Conservation (phyloP, 2,329 filamentous ascomycete genomes). For the Aspergillus fumigatiaffinis region DNA sequence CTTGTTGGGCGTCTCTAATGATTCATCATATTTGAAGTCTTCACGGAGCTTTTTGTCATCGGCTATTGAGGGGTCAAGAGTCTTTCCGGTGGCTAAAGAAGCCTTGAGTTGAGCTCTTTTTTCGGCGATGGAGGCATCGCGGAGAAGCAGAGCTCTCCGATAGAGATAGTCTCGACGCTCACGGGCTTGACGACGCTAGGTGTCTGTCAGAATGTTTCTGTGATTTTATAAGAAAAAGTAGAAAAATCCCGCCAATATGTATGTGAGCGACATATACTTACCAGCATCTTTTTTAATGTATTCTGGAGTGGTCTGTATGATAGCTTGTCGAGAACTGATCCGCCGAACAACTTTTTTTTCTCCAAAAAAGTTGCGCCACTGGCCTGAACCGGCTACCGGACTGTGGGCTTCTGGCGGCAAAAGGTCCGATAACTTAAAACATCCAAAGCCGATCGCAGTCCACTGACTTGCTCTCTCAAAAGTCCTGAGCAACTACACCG, state of each 20-base stretch:
- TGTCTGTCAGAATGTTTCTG: slow-evolving; percentile 11
- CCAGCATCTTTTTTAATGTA: slow-evolving; percentile 28
- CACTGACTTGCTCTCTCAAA: slow-evolving; percentile 4
- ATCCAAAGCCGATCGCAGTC: slow-evolving; percentile 18
- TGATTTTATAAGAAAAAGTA: background rate
- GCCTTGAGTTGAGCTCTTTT: slow-evolving; percentile 83
- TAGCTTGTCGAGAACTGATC: slow-evolving; percentile 5
- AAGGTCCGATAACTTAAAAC: slow-evolving; percentile 16
- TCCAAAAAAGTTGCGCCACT: slow-evolving; percentile 27
- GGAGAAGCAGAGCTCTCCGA: slow-evolving; percentile 77
- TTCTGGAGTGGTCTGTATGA: slow-evolving; percentile 4
- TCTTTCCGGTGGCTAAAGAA: slow-evolving; percentile 84
- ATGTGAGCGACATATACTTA: slow-evolving; percentile 13
- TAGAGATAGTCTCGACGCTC: slow-evolving; percentile 87
- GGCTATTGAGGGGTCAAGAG: slow-evolving; percentile 74
- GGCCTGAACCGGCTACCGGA: slow-evolving; percentile 23
- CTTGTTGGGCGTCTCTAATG: slow-evolving; percentile 54
- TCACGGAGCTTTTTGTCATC: slow-evolving; percentile 79
- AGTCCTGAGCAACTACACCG: slow-evolving; percentile 12
- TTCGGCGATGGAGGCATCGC: slow-evolving; percentile 88
- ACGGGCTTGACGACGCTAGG: slow-evolving; percentile 66
- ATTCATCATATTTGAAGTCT: slow-evolving; percentile 93
- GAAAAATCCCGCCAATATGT: background rate
- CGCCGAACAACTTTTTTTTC: slow-evolving; percentile 38
- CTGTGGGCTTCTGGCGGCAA: slow-evolving; percentile 28